Evolutionary conservation across 176 grass and related monocot species (phyloP).

Genomic region (Chrysopogon serrulatus): DNA sequence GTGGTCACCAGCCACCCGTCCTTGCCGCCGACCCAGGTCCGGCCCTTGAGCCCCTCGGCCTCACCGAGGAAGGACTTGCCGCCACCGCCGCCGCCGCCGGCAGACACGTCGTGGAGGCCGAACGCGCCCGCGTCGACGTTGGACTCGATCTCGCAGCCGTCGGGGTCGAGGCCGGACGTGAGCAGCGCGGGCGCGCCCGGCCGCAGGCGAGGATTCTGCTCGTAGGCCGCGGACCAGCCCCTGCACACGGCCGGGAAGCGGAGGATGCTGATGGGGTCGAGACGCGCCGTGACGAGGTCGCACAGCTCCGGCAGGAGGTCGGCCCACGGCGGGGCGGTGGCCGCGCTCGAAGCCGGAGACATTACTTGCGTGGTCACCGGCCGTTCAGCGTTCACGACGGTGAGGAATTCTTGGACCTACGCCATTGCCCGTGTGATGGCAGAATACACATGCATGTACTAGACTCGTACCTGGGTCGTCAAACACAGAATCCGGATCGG

Average conservation of each 20-base stretch:
- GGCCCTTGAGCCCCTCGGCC: background rate
- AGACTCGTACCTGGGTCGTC: background rate
- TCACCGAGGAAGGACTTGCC: background rate
- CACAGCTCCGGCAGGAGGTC: constrained; percentile 20
- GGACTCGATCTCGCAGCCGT: background rate
- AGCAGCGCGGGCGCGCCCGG: background rate
- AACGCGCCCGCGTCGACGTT: background rate
- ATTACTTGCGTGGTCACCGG: background rate
- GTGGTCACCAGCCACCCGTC: constrained; percentile 17
- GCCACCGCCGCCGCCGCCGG: background rate
- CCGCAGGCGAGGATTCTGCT: background rate
- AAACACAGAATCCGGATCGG: background rate
- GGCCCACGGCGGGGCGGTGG: background rate
- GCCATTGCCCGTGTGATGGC: background rate
- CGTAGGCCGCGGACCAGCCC: background rate
- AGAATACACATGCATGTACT: background rate
- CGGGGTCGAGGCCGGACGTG: background rate
- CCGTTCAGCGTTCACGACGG: no score
- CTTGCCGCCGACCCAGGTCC: constrained; percentile 18
- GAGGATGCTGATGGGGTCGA: background rate
- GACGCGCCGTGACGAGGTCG: background rate
- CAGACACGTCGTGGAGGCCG: background rate
- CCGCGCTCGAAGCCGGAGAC: background rate
- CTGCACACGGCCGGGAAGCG: background rate
- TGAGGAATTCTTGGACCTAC: background rate